These are phyloP conservation scores for Cardamine occulta DNA, from an alignment of 345 rosid genomes.

Conservation along the genomic window DNA sequence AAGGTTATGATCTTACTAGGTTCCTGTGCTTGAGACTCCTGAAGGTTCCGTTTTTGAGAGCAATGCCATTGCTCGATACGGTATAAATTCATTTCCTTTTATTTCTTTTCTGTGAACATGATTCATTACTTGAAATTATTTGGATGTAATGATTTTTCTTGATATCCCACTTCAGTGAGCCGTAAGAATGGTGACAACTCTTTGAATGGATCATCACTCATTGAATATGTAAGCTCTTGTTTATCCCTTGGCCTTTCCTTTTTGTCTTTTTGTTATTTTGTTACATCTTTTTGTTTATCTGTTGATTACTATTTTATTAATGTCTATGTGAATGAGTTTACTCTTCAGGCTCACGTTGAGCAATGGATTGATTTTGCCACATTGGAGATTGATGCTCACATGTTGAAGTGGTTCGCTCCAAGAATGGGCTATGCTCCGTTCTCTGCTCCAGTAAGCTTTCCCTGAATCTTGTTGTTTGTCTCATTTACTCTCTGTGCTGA, in stretches of 20 bases:
- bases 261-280: neutral
- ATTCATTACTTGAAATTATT: neutral
- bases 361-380: slow-evolving; percentile 95
- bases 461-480: neutral
- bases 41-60: slow-evolving; percentile 92
- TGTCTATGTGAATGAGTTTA: neutral
- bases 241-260: neutral
- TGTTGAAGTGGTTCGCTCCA: slow-evolving; percentile 60
- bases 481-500: neutral
- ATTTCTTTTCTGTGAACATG: neutral
- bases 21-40: slow-evolving; percentile 95
- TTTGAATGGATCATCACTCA: slow-evolving; percentile 64
- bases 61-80: slow-evolving; percentile 94
- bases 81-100: slow-evolving; percentile 45
- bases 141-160: neutral
- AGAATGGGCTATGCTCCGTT: slow-evolving; percentile 59
- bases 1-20: slow-evolving; percentile 44
- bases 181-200: slow-evolving; percentile 68
- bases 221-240: slow-evolving; percentile 66
- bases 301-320: neutral
- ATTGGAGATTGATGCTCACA: slow-evolving; percentile 74
- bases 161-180: slow-evolving; percentile 53
- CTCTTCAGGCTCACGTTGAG: slow-evolving; percentile 74
- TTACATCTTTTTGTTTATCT: neutral
- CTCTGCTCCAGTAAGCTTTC: slow-evolving; percentile 74